phyloP scores from a whole-genome alignment of 345 rosid genomes.

The Noccaea bulbosa region DNA sequence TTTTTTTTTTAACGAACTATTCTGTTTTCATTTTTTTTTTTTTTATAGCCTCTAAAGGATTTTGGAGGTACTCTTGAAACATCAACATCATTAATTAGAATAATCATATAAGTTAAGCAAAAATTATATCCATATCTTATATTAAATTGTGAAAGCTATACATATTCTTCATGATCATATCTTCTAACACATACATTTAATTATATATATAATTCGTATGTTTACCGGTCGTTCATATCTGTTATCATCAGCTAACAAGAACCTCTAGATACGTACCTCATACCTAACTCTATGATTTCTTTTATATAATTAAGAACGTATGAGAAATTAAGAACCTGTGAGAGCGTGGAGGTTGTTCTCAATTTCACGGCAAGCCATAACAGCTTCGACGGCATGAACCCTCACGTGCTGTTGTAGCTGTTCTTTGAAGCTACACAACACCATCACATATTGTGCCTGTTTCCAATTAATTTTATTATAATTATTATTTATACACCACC shows the following conservation, averaged over 20 bases:
- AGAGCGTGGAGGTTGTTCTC: constrained; percentile 89
- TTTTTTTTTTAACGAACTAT: background rate
- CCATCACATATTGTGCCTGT: constrained; percentile 90
- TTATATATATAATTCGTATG: background rate
- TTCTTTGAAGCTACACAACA: constrained; percentile 92
- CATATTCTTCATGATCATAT: constrained; percentile 26
- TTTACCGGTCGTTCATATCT: constrained; percentile 17
- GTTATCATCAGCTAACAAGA: constrained; percentile 20
- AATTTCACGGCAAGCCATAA: constrained; percentile 98
- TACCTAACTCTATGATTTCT: constrained; percentile 23
- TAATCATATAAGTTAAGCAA: constrained; percentile 21
- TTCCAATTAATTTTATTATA: background rate
- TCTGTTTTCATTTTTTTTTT: too few relatives aligned
- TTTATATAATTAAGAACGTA: constrained; percentile 45
- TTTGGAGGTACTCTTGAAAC: constrained; percentile 4
- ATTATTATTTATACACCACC: constrained; percentile 5
- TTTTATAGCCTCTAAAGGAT: constrained; percentile 1
- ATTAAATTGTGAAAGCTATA: constrained; percentile 12
- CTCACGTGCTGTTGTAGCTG: constrained; percentile 99
- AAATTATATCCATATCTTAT: constrained; percentile 20
- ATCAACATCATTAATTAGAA: constrained; percentile 13
- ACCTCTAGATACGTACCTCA: constrained; percentile 27
- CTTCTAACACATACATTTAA: constrained; percentile 9
- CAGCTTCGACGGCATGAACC: constrained; percentile 98
- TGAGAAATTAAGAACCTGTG: constrained; percentile 56